Conservation (phyloP, 257 asterid genomes). For the Capsicum pubescens region DNA sequence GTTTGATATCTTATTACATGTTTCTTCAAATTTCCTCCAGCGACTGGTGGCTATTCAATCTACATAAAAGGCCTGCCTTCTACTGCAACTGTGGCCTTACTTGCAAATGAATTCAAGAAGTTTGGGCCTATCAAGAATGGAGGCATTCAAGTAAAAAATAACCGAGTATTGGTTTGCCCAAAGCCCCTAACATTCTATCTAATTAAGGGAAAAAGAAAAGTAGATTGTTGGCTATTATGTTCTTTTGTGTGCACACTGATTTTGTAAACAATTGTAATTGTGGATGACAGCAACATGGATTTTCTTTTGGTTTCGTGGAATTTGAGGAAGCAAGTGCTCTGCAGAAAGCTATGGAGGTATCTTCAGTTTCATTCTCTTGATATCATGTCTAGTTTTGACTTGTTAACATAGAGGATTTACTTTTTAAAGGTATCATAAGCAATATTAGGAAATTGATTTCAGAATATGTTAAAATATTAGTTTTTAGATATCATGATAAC, state of each 20-base stretch:
- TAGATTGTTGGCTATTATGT: neutral
- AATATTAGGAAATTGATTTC: neutral
- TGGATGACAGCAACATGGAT: conserved; percentile 39
- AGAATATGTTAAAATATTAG: neutral
- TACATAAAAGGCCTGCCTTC: conserved; percentile 71
- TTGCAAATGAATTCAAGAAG: conserved; percentile 64
- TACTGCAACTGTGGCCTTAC: conserved; percentile 54
- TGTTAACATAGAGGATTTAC: neutral
- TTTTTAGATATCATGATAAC: neutral
- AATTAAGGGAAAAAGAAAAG: neutral
- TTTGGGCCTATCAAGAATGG: conserved; percentile 70
- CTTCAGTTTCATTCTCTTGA: neutral
- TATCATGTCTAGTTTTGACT: neutral
- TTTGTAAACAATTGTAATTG: conserved; percentile 11
- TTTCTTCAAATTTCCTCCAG: neutral
- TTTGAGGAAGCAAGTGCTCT: conserved; percentile 53
- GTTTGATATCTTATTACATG: neutral
- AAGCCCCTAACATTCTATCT: conserved; percentile 1
- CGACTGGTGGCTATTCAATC: conserved; percentile 69
- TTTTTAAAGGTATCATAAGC: neutral
- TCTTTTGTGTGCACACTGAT: neutral
- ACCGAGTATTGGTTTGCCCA: conserved; percentile 47
- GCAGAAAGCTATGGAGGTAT: conserved; percentile 54
- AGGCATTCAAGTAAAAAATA: conserved; percentile 79
- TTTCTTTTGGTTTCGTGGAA: conserved; percentile 53